Conservation (phyloP, 2,329 filamentous ascomycete genomes). For the Trichoderma oligosporum region DNA sequence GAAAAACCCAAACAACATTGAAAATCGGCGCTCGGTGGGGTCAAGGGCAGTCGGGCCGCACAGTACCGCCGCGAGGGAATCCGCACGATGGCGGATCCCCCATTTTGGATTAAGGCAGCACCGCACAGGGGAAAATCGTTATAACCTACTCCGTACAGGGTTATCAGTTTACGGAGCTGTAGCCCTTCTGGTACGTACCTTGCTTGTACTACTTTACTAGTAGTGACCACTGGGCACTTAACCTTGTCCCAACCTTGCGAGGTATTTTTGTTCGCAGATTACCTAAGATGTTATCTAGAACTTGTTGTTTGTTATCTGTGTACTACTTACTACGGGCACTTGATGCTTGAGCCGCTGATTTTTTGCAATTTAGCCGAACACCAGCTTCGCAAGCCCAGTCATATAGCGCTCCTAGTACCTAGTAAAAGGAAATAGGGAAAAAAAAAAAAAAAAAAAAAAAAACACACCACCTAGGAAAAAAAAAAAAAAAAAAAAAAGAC, state of each 20-base stretch:
- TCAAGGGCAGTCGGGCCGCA: slow-evolving; percentile 21
- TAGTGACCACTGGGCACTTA: background rate
- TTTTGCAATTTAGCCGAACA: slow-evolving; percentile 14
- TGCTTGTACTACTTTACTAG: slow-evolving; percentile 5
- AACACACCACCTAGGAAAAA: background rate
- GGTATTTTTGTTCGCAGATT: too few relatives aligned
- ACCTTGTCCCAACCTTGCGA: too few relatives aligned
- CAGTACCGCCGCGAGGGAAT: slow-evolving; percentile 20
- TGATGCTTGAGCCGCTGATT: slow-evolving; percentile 12
- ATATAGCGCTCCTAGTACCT: background rate
- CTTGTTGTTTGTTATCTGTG: too few relatives aligned
- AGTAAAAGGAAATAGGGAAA: background rate
- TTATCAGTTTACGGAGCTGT: too few relatives aligned
- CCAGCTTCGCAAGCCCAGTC: background rate
- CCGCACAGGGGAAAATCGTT: too few relatives aligned
- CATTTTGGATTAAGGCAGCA: slow-evolving; percentile 12
- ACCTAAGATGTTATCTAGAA: too few relatives aligned
- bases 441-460: background rate
- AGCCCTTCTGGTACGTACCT: background rate
- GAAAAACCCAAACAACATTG: background rate
- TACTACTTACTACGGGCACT: too few relatives aligned
- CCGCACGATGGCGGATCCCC: slow-evolving; percentile 20
- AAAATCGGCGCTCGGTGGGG: slow-evolving; percentile 8
- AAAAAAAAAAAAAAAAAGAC: background rate
- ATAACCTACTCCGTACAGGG: too few relatives aligned